A percentile compares a stretch with the other conserved stretches of the same genome.
These are phyloP conservation scores for Noccaea caerulescens DNA, from an alignment of 345 rosid species.

Conservation along the genomic window DNA sequence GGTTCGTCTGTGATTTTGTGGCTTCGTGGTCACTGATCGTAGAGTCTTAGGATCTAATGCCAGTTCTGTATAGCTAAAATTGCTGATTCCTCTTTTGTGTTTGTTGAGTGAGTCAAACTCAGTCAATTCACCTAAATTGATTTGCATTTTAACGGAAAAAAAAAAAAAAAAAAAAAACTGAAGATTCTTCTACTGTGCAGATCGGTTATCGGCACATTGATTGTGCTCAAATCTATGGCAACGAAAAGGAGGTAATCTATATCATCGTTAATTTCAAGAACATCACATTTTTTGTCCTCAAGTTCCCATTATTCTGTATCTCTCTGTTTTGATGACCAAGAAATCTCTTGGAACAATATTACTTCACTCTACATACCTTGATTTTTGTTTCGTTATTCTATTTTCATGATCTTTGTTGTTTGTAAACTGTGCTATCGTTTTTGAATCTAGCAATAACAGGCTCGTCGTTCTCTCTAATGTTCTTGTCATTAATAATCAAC, in stretches of 20 bases:
- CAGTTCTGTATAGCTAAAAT: not conserved
- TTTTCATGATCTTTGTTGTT: not conserved
- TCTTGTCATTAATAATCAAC: not conserved
- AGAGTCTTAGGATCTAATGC: not conserved
- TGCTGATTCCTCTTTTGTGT: not conserved
- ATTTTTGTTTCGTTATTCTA: no score
- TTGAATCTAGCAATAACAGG: not conserved
- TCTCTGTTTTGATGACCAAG: constrained; percentile 3
- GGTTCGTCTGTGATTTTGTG: constrained; percentile 24
- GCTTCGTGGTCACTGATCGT: constrained; percentile 1
- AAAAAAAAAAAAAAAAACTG: not conserved
- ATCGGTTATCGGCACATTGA: constrained; percentile 81
- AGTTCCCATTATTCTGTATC: not conserved
- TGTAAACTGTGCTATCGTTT: not conserved
- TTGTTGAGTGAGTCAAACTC: not conserved
- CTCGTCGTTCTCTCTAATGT: not conserved
- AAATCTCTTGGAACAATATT: not conserved
- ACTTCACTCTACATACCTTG: no score
- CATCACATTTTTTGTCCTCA: not conserved
- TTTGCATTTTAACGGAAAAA: not conserved
- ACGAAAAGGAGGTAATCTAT: constrained; percentile 71
- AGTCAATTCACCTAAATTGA: not conserved
- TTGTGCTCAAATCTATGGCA: constrained; percentile 69
- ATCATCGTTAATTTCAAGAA: not conserved
- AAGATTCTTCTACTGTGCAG: constrained; percentile 45